A percentile compares a stretch with the other conserved stretches of the same genome.
phyloP scores from a whole-genome alignment of 176 grass and related monocot species.

The Secale cereale region DNA sequence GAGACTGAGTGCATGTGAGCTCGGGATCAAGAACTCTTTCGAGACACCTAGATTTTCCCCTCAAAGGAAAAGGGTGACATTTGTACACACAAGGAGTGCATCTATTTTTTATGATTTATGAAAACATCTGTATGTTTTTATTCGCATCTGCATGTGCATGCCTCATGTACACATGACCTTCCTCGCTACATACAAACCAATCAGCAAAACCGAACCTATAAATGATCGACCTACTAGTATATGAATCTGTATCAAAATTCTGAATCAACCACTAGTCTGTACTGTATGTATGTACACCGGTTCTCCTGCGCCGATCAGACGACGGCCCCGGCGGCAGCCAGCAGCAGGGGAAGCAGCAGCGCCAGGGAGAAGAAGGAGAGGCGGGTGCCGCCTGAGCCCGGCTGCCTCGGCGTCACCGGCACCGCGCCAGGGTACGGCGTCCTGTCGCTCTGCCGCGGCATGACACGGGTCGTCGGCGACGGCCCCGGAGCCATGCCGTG shows the following conservation, averaged over 20 bases:
- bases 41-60: too few species aligned
- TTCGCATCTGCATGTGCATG: background rate
- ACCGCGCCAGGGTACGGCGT: background rate
- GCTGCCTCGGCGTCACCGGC: background rate
- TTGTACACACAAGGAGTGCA: background rate
- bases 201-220: too few species aligned
- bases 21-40: too few species aligned
- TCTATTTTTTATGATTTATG: too few species aligned
- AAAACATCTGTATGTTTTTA: background rate
- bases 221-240: background rate
- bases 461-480: background rate
- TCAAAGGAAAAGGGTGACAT: too few species aligned
- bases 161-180: background rate
- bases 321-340: background rate
- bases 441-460: background rate
- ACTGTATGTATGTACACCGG: background rate
- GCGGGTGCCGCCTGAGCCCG: background rate
- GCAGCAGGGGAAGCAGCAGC: constrained; percentile 18
- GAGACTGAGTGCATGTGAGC: too few species aligned
- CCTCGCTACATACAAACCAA: background rate
- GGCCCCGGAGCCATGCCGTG: background rate
- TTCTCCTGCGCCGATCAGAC: background rate
- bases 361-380: background rate
- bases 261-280: background rate
- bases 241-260: background rate